Conservation (phyloP, 108 stramenopile genomes). For the Nitzschia sp. region DNA sequence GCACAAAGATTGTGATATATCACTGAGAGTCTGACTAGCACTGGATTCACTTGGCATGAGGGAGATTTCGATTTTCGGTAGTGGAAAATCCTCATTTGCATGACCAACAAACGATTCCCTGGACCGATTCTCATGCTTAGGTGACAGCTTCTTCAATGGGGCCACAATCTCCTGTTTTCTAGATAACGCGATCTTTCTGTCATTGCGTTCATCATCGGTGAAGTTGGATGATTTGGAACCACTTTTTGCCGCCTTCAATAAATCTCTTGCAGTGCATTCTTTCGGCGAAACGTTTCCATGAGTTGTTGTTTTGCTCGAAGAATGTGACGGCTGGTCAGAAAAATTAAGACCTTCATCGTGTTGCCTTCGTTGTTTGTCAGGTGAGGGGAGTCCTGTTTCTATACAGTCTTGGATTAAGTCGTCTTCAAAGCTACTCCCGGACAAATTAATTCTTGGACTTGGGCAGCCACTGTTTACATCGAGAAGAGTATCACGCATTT, state of each 20-base stretch:
- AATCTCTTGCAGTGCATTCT: not conserved
- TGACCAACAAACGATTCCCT: not conserved
- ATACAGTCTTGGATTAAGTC: slow-evolving; percentile 24
- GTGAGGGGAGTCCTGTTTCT: slow-evolving; percentile 23
- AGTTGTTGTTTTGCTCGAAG: not conserved
- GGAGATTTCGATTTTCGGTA: not conserved
- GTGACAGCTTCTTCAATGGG: too few species aligned
- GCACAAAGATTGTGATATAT: not conserved
- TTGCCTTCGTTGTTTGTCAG: not conserved
- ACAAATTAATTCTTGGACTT: not conserved
- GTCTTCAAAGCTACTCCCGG: slow-evolving; percentile 5
- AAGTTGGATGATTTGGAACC: too few species aligned
- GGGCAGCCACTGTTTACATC: not conserved
- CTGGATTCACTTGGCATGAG: not conserved
- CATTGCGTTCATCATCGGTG: too few species aligned
- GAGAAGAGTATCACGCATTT: slow-evolving; percentile 10
- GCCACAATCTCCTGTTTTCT: too few species aligned
- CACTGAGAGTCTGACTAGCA: not conserved
- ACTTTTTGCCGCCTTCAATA: too few species aligned
- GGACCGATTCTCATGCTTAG: too few species aligned
- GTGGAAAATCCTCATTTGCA: not conserved
- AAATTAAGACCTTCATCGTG: not conserved
- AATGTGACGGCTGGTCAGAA: not conserved
- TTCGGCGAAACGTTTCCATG: not conserved
- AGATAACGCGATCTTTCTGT: too few species aligned